A percentile compares a stretch with the other conserved stretches of the same genome.
Conservation (phyloP, 306 rosid genomes). For the Carpinus fangiana region DNA sequence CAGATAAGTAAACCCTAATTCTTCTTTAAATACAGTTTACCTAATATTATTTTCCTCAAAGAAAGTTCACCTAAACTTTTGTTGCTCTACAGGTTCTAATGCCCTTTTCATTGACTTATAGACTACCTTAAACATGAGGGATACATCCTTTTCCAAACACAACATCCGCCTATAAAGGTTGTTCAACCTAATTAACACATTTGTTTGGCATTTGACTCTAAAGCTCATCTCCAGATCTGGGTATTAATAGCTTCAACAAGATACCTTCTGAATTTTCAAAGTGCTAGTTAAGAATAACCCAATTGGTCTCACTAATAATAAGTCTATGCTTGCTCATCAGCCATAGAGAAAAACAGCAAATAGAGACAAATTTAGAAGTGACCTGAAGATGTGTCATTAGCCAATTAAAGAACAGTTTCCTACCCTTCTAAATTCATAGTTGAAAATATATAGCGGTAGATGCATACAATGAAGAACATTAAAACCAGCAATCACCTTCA, state of each 20-base stretch:
- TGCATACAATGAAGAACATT: not conserved
- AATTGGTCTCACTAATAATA: not conserved
- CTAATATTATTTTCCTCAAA: conserved; percentile 7
- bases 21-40: not conserved
- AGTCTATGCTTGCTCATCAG: conserved; percentile 25
- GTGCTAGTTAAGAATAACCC: not conserved
- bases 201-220: not conserved
- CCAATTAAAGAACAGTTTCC: conserved; percentile 26
- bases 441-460: not conserved
- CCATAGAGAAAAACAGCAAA: conserved; percentile 18
- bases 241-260: not conserved
- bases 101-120: conserved; percentile 6
- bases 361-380: conserved; percentile 17
- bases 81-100: not conserved
- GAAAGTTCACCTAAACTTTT: conserved; percentile 8
- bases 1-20: not conserved
- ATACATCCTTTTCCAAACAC: not conserved
- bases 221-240: not conserved
- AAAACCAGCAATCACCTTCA: not conserved
- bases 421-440: conserved; percentile 48
- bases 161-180: not conserved
- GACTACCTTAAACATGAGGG: not conserved
- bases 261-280: not conserved
- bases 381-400: conserved; percentile 27
- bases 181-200: not conserved